Conservation (phyloP, 208 protist species). For the Trypanosoma rangeli region DNA sequence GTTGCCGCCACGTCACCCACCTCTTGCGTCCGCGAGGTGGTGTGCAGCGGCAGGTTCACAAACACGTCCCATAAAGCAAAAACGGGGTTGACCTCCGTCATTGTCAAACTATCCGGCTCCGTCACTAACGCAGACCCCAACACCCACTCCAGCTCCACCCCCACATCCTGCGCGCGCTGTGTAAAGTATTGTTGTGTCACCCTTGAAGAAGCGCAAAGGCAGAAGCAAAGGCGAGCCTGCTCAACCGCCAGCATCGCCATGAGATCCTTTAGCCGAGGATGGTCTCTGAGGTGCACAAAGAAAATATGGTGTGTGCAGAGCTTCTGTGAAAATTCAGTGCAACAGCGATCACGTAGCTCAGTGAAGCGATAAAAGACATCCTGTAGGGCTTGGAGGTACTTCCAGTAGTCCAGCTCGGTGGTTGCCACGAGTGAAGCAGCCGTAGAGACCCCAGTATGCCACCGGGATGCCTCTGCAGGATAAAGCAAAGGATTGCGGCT, state of each 20-base stretch:
- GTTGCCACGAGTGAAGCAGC: background rate
- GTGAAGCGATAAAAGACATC: slow-evolving; percentile 27
- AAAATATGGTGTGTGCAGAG: slow-evolving; percentile 38
- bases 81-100: slow-evolving; percentile 48
- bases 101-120: slow-evolving; percentile 34
- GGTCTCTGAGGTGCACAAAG: slow-evolving; percentile 42
- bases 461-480: background rate
- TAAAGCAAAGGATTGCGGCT: slow-evolving; percentile 20
- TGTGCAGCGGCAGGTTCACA: slow-evolving; percentile 44
- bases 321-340: background rate
- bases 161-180: slow-evolving; percentile 21
- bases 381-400: slow-evolving; percentile 27
- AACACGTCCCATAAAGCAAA: slow-evolving; percentile 54
- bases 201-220: slow-evolving; percentile 53
- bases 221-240: slow-evolving; percentile 50
- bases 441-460: background rate
- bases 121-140: slow-evolving; percentile 46
- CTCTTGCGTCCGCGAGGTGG: background rate
- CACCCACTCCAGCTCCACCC: slow-evolving; percentile 54
- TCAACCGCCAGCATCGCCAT: slow-evolving; percentile 57
- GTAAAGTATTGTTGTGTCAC: slow-evolving; percentile 60
- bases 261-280: slow-evolving; percentile 57
- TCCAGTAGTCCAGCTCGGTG: slow-evolving; percentile 20
- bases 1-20: background rate
- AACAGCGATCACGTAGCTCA: slow-evolving; percentile 24